phyloP scores from a whole-genome alignment of 2,329 filamentous ascomycete species.

The Fusarium sp. region DNA sequence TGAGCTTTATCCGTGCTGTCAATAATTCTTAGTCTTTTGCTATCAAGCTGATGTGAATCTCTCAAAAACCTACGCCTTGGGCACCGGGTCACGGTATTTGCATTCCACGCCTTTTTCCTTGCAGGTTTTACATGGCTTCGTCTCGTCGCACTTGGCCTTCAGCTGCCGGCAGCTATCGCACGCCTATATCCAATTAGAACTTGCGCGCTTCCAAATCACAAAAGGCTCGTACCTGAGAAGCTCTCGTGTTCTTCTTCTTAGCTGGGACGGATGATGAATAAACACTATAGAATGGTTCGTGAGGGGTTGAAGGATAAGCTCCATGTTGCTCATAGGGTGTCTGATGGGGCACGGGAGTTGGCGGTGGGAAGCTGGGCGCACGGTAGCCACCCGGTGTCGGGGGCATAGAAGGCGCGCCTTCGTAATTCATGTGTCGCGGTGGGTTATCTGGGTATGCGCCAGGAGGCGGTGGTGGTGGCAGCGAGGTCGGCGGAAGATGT shows the following conservation, averaged over 20 bases:
- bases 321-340: slow-evolving; percentile 50
- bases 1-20: slow-evolving; percentile 67
- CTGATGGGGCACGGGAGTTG: slow-evolving; percentile 52
- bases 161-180: slow-evolving; percentile 89
- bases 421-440: slow-evolving; percentile 64
- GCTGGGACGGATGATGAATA: slow-evolving; percentile 54
- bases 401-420: slow-evolving; percentile 56
- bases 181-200: slow-evolving; percentile 64
- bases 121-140: slow-evolving; percentile 84
- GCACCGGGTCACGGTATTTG: slow-evolving; percentile 89
- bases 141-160: slow-evolving; percentile 93
- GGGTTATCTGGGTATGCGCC: slow-evolving; percentile 56
- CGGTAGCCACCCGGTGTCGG: slow-evolving; percentile 56
- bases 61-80: slow-evolving; percentile 76
- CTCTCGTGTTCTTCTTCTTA: slow-evolving; percentile 72
- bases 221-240: slow-evolving; percentile 62
- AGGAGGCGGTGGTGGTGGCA: slow-evolving; percentile 45
- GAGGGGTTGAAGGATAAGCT: slow-evolving; percentile 42
- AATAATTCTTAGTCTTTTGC: slow-evolving; percentile 17
- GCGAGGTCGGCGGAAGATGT: slow-evolving; percentile 46
- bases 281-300: slow-evolving; percentile 52
- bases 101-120: slow-evolving; percentile 85
- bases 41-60: background rate
- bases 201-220: background rate
- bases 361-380: slow-evolving; percentile 52